These are phyloP conservation scores for Peronospora farinosa DNA, from an alignment of 352 stramenopile species.

Conservation along the genomic window DNA sequence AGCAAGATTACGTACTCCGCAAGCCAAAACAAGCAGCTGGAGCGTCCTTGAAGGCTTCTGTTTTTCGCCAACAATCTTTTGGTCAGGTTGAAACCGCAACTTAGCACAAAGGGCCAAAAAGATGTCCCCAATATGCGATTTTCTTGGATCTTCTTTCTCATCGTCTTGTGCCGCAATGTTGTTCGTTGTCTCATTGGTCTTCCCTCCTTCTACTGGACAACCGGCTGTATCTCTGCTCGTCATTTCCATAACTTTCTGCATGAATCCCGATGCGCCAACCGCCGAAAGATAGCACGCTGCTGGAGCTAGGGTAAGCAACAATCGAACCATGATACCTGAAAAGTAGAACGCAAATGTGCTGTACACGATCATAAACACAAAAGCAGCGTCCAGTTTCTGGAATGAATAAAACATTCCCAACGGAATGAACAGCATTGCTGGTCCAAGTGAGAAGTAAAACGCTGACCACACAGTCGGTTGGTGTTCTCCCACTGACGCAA, in stretches of 20 bases:
- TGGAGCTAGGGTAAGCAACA: slow-evolving; percentile 88
- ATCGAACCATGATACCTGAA: slow-evolving; percentile 88
- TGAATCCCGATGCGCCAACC: slow-evolving; percentile 66
- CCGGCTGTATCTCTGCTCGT: slow-evolving; percentile 9
- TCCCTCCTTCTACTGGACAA: neutral
- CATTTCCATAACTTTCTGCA: slow-evolving; percentile 37
- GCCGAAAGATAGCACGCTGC: slow-evolving; percentile 86
- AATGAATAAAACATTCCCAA: slow-evolving; percentile 88
- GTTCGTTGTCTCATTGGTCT: neutral
- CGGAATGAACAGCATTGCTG: slow-evolving; percentile 82
- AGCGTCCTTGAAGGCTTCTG: slow-evolving; percentile 14
- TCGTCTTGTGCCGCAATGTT: slow-evolving; percentile 2
- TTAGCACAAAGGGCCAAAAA: slow-evolving; percentile 26
- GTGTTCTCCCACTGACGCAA: slow-evolving; percentile 92
- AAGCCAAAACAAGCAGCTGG: slow-evolving; percentile 47
- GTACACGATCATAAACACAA: slow-evolving; percentile 91
- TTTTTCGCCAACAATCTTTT: slow-evolving; percentile 12
- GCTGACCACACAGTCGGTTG: slow-evolving; percentile 89
- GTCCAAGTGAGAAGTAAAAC: slow-evolving; percentile 91
- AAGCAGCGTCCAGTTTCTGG: slow-evolving; percentile 48
- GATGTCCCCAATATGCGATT: slow-evolving; percentile 26
- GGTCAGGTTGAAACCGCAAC: slow-evolving; percentile 27
- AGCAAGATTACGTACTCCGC: slow-evolving; percentile 37
- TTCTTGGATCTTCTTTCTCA: slow-evolving; percentile 18
- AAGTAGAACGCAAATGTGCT: slow-evolving; percentile 90